Evolutionary conservation across 371 early-diverging fungal species (phyloP), one percentile per base, ranked within the genome.

Genomic region (Zopfochytrium polystomum): DNA sequence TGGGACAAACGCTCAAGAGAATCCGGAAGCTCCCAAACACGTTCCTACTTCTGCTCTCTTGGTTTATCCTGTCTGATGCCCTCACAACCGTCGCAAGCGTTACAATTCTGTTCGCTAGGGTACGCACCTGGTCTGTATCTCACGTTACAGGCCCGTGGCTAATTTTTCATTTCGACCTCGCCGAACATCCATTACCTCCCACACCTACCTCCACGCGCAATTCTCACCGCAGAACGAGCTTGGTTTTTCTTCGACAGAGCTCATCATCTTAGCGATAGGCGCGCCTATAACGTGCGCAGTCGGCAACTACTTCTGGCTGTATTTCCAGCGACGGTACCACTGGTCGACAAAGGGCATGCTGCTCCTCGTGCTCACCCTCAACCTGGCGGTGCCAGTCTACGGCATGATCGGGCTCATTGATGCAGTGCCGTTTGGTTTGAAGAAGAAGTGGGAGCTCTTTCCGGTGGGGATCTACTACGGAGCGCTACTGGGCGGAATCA

Each of bases 361-460:
- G 11, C 35, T 75, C 11, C 54, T 50, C n/a, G 46, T 75, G 5
- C 35, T 66, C 25, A 34, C 46, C 22, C 53, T 83, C 29, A 49
- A 45, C 4, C 20, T 51, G 26, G 27, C 51, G 5, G 69, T 87
- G 13, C 79, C 81, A 6, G 53, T 80, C 44, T 85, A 82, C 60
- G 81, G 80, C 42, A 60, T 83, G 15, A 57, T 85, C 13, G 85
- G 85, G 9, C 80, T 83, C 66, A 66, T 78, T 20, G n/a, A n/a
- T n/a, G n/a, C n/a, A n/a, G 53, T 65, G 7, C 68, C 72, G 20
- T 74, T 81, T 59, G 83, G 84, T 4, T 50, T 85, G 6, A 68
- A 70, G 31, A 26, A 66, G 52, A 49, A 66, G 48, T 55, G 63
- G 48, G 85, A 85, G 64, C 64, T 82, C 45, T 84, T 75, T 63